Evolutionary conservation across 2,329 filamentous ascomycete species (phyloP), one percentile per base, ranked within the genome.

Genomic region (Fusarium sp.): DNA sequence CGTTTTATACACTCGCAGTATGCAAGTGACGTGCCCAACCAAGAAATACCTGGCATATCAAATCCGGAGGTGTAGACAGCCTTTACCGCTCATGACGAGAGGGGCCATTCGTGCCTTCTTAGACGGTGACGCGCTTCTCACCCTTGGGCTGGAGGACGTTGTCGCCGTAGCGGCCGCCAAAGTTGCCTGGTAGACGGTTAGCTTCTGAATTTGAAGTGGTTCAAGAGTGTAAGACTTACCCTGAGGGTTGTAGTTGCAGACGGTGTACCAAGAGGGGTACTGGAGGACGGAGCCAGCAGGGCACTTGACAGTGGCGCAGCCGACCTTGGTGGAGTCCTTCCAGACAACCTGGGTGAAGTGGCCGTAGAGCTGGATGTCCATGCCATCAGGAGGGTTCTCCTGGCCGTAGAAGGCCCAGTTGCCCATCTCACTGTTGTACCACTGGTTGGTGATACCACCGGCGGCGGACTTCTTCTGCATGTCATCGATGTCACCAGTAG

Each of bases 231-330:
- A 18, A 5, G 18, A 83, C 90, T 83, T 90, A 94, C 94, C 95
- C 73, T 91, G 85, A 71, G 91, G 88, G 76, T 85, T 86, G 87
- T 98, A 98, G 89, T 98, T 96, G 92, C 95, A 98, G 79, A 97
- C 94, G 34, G 93, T 95, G 87, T 91, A 95, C 84, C 89, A 91
- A n/a, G 91, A 84, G 41, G 87, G 87, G 86, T 91, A 82, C 75
- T 68, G 75, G 25, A 80, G 73, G 73, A 90, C 83, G 37, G 85
- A 88, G 67, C 88, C 88, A 39, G 84, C 79, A 14, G 82, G 77
- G 84, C 92, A 93, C 81, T 95, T 92, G 61, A 91, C 89, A 83
- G 95, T 94, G 82, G 95, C 94, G 70, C 85, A 86, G 52, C 85
- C 85, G 30, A 85, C 79, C 70, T 80, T 80, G 57, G 76, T 78